phyloP scores from a whole-genome alignment of 257 asterid species.

The Solanum stenotomum region DNA sequence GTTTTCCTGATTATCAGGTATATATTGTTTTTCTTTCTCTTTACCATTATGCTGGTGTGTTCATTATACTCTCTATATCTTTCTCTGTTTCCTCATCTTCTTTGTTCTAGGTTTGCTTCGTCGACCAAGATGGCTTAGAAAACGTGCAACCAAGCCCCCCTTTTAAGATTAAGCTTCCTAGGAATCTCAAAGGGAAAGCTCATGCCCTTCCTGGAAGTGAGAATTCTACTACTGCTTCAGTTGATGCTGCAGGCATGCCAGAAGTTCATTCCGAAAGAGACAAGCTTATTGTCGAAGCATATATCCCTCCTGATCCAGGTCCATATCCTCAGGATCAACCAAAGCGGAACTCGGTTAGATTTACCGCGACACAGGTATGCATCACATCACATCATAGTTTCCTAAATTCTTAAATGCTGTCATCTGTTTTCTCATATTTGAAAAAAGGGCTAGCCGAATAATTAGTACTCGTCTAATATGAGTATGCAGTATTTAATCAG shows the following conservation, averaged over 20 bases:
- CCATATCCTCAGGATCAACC: conserved; percentile 99
- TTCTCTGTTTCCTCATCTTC: conserved; percentile 6
- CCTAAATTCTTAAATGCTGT: not conserved
- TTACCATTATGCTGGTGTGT: not conserved
- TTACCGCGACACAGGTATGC: conserved; percentile 92
- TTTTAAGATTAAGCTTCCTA: conserved; percentile 66
- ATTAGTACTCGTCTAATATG: not conserved
- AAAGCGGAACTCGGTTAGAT: conserved; percentile 82
- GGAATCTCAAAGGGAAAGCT: conserved; percentile 41
- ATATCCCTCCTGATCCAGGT: conserved; percentile 91
- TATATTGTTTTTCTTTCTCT: conserved; percentile 2
- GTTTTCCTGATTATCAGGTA: conserved; percentile 90
- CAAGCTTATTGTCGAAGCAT: conserved; percentile 75
- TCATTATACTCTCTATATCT: not conserved
- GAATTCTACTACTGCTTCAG: conserved; percentile 28
- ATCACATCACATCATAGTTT: not conserved
- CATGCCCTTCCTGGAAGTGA: conserved; percentile 57
- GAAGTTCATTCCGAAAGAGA: conserved; percentile 38
- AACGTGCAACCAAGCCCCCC: conserved; percentile 60
- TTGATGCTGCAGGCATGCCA: conserved; percentile 19
- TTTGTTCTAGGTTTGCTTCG: conserved; percentile 59
- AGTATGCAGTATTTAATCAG: not conserved
- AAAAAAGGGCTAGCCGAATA: not conserved
- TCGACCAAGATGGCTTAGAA: conserved; percentile 66
- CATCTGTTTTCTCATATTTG: not conserved